Evolutionary conservation across 2,329 filamentous ascomycete genomes (phyloP), one percentile per base, ranked within the genome.

Genomic region (Ophiostoma piceae): DNA sequence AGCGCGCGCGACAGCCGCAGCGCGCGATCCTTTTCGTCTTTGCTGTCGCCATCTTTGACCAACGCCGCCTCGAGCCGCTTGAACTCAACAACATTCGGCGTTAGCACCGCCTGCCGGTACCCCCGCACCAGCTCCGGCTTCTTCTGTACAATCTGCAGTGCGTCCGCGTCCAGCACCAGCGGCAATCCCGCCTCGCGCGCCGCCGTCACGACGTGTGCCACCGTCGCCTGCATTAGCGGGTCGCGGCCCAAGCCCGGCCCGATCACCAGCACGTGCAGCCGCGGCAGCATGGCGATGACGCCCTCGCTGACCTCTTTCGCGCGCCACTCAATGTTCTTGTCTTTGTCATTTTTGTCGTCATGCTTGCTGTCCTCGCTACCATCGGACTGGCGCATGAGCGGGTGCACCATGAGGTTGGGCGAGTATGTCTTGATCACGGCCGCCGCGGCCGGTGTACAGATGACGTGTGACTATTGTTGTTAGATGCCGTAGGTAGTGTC

Each of bases 331-430:
- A 80, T 76, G 51, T 76, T 76, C 16, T 29, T 37, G 65, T 39
- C 51, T 37, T 67, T 57, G 41, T 41, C 39, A 41, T 41, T 41
- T 41, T 41, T 12, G 39, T 14, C 12, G 12, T 14, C 39, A 3
- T 41, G 3, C 9, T 41, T 41, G 39, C 39, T 41, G 39, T 41
- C 39, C 39, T 65, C 67, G 26, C 2, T 35, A 2, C 47, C 54
- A 22, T 57, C 37, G 26, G 37, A 87, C 79, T 95, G 92, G 39
- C 92, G 91, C 88, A 99, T 94, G 74, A 97, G 87, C 0, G 95
- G 95, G 79, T 98, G 95, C 12, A 99, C 95, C 94, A 99, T 99
- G 37, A 99, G 84, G 78, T 98, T 97, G 2, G 95, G 95, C 26
- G 94, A 97, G 82, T 98, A 99, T 3, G 92, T 92, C 83, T 99